Evolutionary conservation across 2,329 filamentous ascomycete species (phyloP), one percentile per base, ranked within the genome.

Genomic region (Aspergillus tubingensis): DNA sequence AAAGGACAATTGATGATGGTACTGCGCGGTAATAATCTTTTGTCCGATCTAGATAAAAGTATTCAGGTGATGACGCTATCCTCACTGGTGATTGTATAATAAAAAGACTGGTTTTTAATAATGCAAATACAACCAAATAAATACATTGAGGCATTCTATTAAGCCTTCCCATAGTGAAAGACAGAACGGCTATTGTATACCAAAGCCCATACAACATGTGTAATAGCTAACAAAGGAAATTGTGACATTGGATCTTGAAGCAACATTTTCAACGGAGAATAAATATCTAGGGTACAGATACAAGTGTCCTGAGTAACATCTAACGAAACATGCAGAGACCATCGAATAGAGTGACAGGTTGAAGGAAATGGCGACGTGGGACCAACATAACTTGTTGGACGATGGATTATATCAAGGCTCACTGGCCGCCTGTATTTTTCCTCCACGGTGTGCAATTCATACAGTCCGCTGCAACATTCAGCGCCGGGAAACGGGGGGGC

Each of bases 401-500:
- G 57, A 62, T 59, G 60, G 59, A 69, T 70, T 66, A 68, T 43
- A 68, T 69, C 62, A 65, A 63, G 57, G 65, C 64, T 68, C 64
- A 65, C 57, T 61, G 55, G 65, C 57, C 70, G 62, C 62, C 66
- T 44, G 63, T 66, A 63, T 44, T 44, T 53, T 57, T 62, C 67
- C 70, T 64, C 70, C 67, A 67, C 66, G 64, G 71, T 69, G 69
- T 68, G 65, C 65, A 68, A 67, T 65, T 69, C 65, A 73, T 68
- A 70, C 62, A 65, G 67, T 68, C 65, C 64, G 61, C 59, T 65
- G 67, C 65, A 62, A 64, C 60, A 65, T 71, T 73, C 68, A 75
- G 65, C 74, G 74, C 61, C 72, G 73, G 64, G 72, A 69, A 59
- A 76, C 71, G 30, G 92, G 92, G 65, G 92, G 91, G 77, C 88